A percentile compares a stretch with the other conserved stretches of the same genome.
These are phyloP conservation scores for Venturia aucupariae DNA, from an alignment of 2,329 filamentous ascomycete genomes.

Conservation along the genomic window DNA sequence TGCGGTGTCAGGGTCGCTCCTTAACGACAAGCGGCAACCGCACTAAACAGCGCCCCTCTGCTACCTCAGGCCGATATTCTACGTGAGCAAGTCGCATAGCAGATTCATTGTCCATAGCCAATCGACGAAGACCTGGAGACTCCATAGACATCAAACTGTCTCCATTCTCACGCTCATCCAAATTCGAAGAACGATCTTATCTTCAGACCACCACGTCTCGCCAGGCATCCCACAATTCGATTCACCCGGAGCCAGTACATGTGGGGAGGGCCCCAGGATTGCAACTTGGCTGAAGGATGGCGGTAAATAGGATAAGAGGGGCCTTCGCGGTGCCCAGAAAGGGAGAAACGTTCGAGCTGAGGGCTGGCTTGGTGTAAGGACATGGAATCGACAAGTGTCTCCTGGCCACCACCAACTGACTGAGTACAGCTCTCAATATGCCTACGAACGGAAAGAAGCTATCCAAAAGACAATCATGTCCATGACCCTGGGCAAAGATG, in stretches of 20 bases:
- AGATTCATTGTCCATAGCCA: not conserved
- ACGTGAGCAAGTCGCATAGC: not conserved
- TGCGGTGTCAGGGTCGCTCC: not conserved
- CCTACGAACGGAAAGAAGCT: conserved; percentile 94
- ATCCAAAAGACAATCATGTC: conserved; percentile 99
- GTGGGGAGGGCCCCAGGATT: conserved; percentile 4
- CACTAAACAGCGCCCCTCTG: not conserved
- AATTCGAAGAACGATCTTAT: not conserved
- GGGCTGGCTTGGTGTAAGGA: conserved; percentile 69
- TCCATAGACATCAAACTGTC: too few relatives aligned
- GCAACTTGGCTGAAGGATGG: conserved; percentile 49
- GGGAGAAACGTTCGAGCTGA: conserved; percentile 95
- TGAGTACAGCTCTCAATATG: conserved; percentile 77
- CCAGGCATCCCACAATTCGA: conserved; percentile 7
- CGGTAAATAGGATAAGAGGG: conserved; percentile 90
- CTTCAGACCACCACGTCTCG: not conserved
- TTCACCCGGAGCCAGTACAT: not conserved
- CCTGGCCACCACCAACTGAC: conserved; percentile 20
- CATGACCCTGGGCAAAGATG: conserved; percentile 98
- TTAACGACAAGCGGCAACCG: not conserved
- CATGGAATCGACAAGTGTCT: not conserved
- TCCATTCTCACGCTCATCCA: not conserved
- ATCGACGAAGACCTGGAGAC: too few relatives aligned
- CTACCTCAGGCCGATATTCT: not conserved
- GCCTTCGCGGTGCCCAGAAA: conserved; percentile 90